Percentiles rank a stretch among this genome's conserved stretches.
Evolutionary conservation across 345 rosid genomes (phyloP).

Genomic region (Reutealis trisperma): DNA sequence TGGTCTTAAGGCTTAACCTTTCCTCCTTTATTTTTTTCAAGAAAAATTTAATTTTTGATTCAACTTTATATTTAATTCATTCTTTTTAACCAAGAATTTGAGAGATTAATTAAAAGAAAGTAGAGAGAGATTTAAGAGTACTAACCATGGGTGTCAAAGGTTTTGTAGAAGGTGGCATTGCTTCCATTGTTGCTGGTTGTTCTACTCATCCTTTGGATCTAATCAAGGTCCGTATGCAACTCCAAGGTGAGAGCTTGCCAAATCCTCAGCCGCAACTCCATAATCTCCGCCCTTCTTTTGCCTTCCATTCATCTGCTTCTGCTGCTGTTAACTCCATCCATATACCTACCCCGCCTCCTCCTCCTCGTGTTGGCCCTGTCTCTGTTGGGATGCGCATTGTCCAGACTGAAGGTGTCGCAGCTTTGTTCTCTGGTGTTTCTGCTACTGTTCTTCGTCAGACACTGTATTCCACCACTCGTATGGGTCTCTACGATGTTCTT

Average conservation of each 20-base stretch:
- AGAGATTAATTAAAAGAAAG: neutral
- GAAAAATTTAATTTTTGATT: too few species aligned
- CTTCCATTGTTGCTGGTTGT: constrained; percentile 75
- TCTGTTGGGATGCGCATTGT: constrained; percentile 62
- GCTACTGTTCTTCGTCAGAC: constrained; percentile 80
- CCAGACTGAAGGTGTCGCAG: constrained; percentile 56
- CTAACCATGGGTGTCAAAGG: constrained; percentile 72
- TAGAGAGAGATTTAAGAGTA: neutral
- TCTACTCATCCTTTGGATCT: constrained; percentile 88
- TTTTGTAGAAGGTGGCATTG: constrained; percentile 74
- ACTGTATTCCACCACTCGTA: constrained; percentile 82
- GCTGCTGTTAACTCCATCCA: constrained; percentile 24
- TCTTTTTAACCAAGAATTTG: neutral
- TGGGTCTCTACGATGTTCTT: constrained; percentile 81
- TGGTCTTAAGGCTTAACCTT: constrained; percentile 29
- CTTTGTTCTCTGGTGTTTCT: constrained; percentile 75
- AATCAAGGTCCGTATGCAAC: constrained; percentile 82
- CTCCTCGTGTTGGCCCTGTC: constrained; percentile 53
- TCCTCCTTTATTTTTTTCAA: too few species aligned
- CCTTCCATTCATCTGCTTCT: constrained; percentile 49
- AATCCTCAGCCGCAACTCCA: constrained; percentile 23
- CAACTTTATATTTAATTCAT: neutral
- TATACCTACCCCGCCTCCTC: constrained; percentile 22
- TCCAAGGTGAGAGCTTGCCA: constrained; percentile 62
- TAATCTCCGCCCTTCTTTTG: constrained; percentile 53